These are phyloP conservation scores for Bruguiera sexangula DNA, from an alignment of 345 rosid species.

Conservation along the genomic window DNA sequence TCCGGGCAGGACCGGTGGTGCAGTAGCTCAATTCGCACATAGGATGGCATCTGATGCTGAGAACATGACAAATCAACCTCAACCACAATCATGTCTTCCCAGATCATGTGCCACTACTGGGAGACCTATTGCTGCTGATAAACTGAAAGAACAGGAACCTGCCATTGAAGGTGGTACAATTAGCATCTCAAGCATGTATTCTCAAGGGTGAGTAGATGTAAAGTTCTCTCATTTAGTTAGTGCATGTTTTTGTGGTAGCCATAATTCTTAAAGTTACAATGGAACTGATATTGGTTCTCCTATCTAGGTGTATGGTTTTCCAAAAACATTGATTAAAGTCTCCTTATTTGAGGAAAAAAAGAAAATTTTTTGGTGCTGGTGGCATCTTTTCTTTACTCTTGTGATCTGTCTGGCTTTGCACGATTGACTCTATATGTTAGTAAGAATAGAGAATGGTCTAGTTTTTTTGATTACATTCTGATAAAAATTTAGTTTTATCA, in stretches of 20 bases:
- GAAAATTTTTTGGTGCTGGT: not conserved
- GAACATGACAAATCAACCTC: slow-evolving; percentile 36
- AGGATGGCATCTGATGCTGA: slow-evolving; percentile 37
- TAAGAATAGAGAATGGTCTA: no score
- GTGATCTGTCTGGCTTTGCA: not conserved
- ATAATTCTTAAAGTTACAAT: no score
- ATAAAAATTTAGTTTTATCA: not conserved
- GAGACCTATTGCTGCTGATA: slow-evolving; percentile 35
- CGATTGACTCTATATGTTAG: no score
- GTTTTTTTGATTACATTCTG: no score
- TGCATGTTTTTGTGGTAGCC: no score
- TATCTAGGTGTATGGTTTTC: no score
- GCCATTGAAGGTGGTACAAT: slow-evolving; percentile 69
- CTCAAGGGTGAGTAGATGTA: slow-evolving; percentile 60
- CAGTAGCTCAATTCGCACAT: slow-evolving; percentile 36
- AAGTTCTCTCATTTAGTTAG: not conserved
- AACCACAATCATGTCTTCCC: slow-evolving; percentile 26
- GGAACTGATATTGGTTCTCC: no score
- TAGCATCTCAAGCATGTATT: slow-evolving; percentile 77
- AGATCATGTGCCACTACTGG: slow-evolving; percentile 33
- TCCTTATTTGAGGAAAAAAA: no score
- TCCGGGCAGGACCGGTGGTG: slow-evolving; percentile 34
- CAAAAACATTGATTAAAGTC: not conserved
- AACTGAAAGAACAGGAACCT: slow-evolving; percentile 49
- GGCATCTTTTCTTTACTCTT: not conserved